Evolutionary conservation across 805 yeast genomes (phyloP), one percentile per base, ranked within the genome.

Genomic region (Lipomyces starkeyi): DNA sequence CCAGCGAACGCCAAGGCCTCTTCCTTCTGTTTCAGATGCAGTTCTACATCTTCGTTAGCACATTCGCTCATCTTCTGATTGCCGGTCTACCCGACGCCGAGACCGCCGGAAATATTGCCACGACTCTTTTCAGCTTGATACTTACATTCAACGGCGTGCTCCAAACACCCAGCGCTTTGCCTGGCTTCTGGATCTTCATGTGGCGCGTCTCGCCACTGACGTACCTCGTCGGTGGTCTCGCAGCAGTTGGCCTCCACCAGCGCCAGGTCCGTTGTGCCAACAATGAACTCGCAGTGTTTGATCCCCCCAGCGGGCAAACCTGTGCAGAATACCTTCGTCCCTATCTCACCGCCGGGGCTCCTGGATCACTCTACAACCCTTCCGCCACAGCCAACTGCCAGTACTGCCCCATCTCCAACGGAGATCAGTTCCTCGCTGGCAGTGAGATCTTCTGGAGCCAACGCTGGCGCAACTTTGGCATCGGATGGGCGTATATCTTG

Each of bases 171-270:
- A 54, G 69, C 2, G 77, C 82, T 60, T 84, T 90, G 88, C 95
- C 95, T 11, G 87, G 91, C 0, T 91, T 91, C 81, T 91, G 95
- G 96, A 86, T 85, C 52, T 91, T 89, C 77, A 89, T 91, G 93
- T 88, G 89, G 84, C 85, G 89, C 74, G 83, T 82, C 20, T 88
- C 91, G 37, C 95, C 83, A 8, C 85, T 84, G 78, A 89, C 94
- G 1, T 91, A 91, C 76, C 85, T 88, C 76, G 81, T 91, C 66
- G 87, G 85, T 69, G 82, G 85, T 63, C 80, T 88, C 70, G 79
- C 87, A 56, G 81, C 79, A 29, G 78, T 76, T 37, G 81, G 83
- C 62, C 79, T 83, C 73, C 88, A 88, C 71, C 83, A 82, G 52
- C 80, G 85, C 69, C 75, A 77, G 49, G 88, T 90, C 13, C 74